These are phyloP conservation scores for Dissophora globulifera DNA, from an alignment of 192 early-diverging fungal species.

Conservation along the genomic window DNA sequence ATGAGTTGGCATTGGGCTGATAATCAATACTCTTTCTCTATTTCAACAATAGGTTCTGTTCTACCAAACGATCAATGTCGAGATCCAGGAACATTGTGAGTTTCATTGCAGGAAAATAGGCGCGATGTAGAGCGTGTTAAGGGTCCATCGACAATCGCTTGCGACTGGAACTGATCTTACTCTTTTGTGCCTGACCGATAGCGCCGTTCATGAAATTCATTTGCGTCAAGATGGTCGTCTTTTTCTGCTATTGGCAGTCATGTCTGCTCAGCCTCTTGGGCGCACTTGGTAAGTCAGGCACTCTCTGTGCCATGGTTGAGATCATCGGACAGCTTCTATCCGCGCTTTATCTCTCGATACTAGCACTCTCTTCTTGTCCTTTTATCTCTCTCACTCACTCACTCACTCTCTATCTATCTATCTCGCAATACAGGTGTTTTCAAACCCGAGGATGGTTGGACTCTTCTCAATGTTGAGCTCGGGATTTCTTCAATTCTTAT, in stretches of 20 bases:
- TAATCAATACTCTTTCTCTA: too few species aligned
- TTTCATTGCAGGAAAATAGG: background rate
- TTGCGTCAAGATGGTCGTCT: conserved; percentile 53
- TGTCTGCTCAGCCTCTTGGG: conserved; percentile 33
- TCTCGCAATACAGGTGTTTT: conserved; percentile 11
- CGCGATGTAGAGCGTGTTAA: too few species aligned
- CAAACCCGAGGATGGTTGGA: conserved; percentile 36
- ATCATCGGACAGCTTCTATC: too few species aligned
- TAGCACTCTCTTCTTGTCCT: too few species aligned
- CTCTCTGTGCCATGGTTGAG: too few species aligned
- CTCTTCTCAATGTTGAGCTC: conserved; percentile 37
- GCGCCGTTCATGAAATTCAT: conserved; percentile 54
- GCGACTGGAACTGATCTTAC: too few species aligned
- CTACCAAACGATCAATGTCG: conserved; percentile 39
- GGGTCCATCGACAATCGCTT: too few species aligned
- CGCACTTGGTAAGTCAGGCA: conserved; percentile 37
- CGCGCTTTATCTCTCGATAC: too few species aligned
- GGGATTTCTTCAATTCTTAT: conserved; percentile 51
- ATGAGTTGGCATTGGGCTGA: too few species aligned
- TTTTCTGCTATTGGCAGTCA: conserved; percentile 46
- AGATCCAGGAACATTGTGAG: conserved; percentile 47
- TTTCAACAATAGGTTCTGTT: conserved; percentile 42
- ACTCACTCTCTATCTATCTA: conserved; percentile 1
- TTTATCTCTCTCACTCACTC: background rate
- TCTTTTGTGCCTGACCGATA: background rate